Conservation (phyloP, 2,329 filamentous ascomycete species). For the Talaromyces albobiverticillius region DNA sequence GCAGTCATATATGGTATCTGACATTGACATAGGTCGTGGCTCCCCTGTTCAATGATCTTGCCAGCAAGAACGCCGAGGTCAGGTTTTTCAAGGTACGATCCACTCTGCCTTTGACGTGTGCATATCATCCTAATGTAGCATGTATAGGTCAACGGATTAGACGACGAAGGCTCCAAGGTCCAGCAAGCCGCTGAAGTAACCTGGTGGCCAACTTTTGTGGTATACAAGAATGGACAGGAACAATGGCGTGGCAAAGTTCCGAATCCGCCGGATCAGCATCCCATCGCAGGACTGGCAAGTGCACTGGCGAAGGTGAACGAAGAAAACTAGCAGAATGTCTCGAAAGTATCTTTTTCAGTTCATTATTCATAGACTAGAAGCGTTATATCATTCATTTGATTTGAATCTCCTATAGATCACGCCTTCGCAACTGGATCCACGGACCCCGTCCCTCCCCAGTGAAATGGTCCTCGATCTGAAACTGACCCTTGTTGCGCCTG, state of each 20-base stretch:
- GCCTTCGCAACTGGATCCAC: neutral
- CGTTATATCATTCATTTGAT: no score
- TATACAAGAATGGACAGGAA: neutral
- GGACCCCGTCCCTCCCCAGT: neutral
- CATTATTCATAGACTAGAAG: no score
- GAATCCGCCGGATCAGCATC: constrained; percentile 5
- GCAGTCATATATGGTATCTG: neutral
- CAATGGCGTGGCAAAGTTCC: constrained; percentile 7
- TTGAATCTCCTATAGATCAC: no score
- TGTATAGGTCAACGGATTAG: neutral
- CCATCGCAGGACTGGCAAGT: neutral
- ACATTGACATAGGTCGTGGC: neutral
- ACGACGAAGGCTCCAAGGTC: neutral
- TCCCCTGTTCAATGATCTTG: neutral
- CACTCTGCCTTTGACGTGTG: neutral
- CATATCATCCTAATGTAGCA: neutral
- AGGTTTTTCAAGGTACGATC: constrained; percentile 1
- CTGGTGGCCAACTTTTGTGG: constrained; percentile 4
- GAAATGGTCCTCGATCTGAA: neutral
- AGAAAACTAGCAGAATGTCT: no score
- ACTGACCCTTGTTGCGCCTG: neutral
- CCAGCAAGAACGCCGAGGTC: neutral
- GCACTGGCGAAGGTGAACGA: neutral
- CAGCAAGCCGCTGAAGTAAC: neutral
- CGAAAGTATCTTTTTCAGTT: no score